These are phyloP conservation scores for Calonectria hawksworthii DNA, from an alignment of 2,329 filamentous ascomycete species.

Conservation along the genomic window DNA sequence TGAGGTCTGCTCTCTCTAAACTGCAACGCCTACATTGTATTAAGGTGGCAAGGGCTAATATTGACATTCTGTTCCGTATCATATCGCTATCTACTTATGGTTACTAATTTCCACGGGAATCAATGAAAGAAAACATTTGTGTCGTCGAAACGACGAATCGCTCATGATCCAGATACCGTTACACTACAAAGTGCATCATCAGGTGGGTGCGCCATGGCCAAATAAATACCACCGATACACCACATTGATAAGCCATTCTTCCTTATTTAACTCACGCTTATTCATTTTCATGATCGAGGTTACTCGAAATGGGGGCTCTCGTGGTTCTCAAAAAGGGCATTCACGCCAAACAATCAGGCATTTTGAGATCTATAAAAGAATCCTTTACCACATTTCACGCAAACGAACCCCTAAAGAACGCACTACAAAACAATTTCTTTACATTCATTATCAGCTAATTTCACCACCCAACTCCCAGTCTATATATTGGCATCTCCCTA, in stretches of 20 bases:
- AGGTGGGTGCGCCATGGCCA: background rate
- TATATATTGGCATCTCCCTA: conserved; percentile 25
- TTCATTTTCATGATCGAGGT: too few species aligned
- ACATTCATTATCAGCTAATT: conserved; percentile 21
- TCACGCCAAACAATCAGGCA: too few species aligned
- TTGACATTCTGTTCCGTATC: background rate
- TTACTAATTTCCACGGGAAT: background rate
- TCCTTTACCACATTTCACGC: background rate
- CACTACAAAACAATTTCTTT: conserved; percentile 5
- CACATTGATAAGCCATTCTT: background rate
- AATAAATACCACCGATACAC: background rate
- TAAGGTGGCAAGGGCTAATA: background rate
- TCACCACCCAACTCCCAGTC: conserved; percentile 36
- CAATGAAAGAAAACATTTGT: background rate
- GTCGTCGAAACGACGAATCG: background rate
- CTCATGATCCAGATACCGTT: background rate
- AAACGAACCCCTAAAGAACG: background rate
- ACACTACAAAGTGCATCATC: background rate
- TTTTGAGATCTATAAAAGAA: too few species aligned
- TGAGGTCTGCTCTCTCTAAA: background rate
- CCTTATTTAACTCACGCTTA: background rate
- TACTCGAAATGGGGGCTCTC: too few species aligned
- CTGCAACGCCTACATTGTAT: background rate
- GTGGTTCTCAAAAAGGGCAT: too few species aligned
- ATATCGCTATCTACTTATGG: background rate